Evolutionary conservation across 805 yeast genomes (phyloP), one percentile per base, ranked within the genome.

Genomic region (Lipomyces yamadae): DNA sequence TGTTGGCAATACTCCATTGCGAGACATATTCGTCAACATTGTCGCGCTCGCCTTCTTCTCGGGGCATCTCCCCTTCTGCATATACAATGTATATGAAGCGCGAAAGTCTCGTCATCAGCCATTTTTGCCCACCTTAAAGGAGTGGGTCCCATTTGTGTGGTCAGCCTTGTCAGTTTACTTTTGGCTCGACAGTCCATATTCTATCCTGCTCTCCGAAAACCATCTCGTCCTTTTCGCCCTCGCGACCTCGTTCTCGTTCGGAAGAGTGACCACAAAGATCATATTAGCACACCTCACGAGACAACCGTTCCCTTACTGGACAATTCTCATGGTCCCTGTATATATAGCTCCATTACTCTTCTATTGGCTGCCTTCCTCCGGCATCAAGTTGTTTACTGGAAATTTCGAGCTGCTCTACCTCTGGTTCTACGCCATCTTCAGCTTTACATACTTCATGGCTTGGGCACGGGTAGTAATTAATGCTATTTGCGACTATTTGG

Each of bases 271-370:
- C 3, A 80, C 83, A 4, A 74, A 80, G 50, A 76, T 80, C 48
- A 95, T 94, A 74, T 82, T 91, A 69, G 92, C 91, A 11, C 98
- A 95, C 77, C 84, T 94, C 73, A 92, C 98, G 10, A 80, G 85
- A 62, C 97, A 92, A 76, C 78, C 80, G 13, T 94, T 90, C 82
- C 99, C 99, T 45, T 80, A 81, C 75, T 73, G 84, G 70, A 90
- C 91, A 60, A 82, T 90, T 37, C 90, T 96, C 3, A 83, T 87
- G 82, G 80, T 86, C 15, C 77, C 81, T 10, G 70, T 79, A 29
- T 62, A 73, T 35, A 58, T 71, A 4, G 83, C 81, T 6, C 72
- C 80, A 3, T 24, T 80, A 5, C 59, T 78, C 39, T 80, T 79
- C 71, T 78, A 77, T 33, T 57, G 69, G 78, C 87, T 66, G 90